Base-by-base conservation (phyloP, 2,329 filamentous ascomycete genomes). In the Elsinoe perseae region DNA sequence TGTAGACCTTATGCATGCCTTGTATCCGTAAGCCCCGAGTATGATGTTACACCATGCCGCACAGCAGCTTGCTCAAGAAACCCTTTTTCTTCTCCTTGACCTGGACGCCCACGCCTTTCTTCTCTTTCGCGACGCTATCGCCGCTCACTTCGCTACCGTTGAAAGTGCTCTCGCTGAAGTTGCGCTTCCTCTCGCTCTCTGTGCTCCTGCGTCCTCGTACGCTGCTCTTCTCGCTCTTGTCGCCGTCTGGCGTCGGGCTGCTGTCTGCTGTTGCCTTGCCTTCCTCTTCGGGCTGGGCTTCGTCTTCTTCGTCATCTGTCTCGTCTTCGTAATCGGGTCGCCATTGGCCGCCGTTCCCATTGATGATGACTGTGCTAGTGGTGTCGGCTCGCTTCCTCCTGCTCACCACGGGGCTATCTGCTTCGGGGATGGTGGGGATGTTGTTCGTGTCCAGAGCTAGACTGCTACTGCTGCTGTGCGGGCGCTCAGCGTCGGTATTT, bases 321-420 rank as follows among this genome's bases (percentile, higher is more conserved):
- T 56, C 54, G 25, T 48, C 54, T 7, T 56, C 43, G 44, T 38
- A 25, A 12, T 21, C 30, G 10, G 25, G 25, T 7, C 16, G 20
- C 48, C 56, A 44, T 36, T 52, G 56, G 7, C 48, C 38, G 3
- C 32, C 46, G 12, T 48, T 53, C 9, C 48, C 56, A 16, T 32
- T 52, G 36, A 57, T 34, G 48, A 60, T 58, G 28, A 60, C 59
- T 12, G 59, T 58, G 50, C 54, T 58, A 10, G 54, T 55, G 9
- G 57, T 57, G 8, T 60, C 59, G 2, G 59, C 59, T 10, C 59
- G 25, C 34, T 55, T 40, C 42, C 57, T 52, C 25, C 57, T 38
- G 4, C 23, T 48, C 6, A 34, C 18, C 9, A 25, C 50, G 9
- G 25, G 38, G 16, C 36, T 40, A 27, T 52, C 40, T n/a, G 20